phyloP scores from a whole-genome alignment of 2,329 filamentous ascomycete species.

The Elsinoe fawcettii region DNA sequence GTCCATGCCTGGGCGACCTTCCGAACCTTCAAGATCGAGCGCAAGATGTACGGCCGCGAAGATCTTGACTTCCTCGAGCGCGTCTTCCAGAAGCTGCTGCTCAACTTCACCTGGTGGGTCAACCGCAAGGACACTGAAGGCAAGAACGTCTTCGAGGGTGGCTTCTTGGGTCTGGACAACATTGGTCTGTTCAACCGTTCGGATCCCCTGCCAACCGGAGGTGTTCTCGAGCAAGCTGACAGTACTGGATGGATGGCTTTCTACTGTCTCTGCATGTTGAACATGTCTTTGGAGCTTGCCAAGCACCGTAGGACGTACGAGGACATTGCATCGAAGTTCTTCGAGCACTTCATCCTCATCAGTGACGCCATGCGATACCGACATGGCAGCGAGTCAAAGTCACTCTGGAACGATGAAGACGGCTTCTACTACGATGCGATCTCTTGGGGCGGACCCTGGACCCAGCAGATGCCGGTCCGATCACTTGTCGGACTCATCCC shows the following conservation, averaged over 20 bases:
- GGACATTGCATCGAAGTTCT: conserved; percentile 96
- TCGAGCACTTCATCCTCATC: conserved; percentile 97
- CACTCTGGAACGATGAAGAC: conserved; percentile 92
- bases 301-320: conserved; percentile 94
- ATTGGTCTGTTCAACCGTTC: conserved; percentile 97
- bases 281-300: conserved; percentile 88
- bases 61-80: conserved; percentile 93
- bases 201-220: conserved; percentile 86
- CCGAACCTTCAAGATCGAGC: conserved; percentile 94
- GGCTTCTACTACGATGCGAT: conserved; percentile 99
- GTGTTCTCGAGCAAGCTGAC: conserved; percentile 90
- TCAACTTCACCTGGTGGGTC: conserved; percentile 99
- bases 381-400: conserved; percentile 62
- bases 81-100: conserved; percentile 88
- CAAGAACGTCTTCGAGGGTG: conserved; percentile 96
- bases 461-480: conserved; percentile 82
- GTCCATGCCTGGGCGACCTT: conserved; percentile 96
- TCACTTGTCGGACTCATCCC: conserved; percentile 92
- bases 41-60: conserved; percentile 91
- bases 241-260: conserved; percentile 99
- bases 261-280: conserved; percentile 92
- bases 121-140: conserved; percentile 91
- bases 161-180: conserved; percentile 91
- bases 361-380: conserved; percentile 87
- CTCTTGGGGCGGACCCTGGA: conserved; percentile 88